Percentiles rank a stretch among this genome's conserved stretches.
These are phyloP conservation scores for Diaporthe sp. DNA, from an alignment of 2,329 filamentous ascomycete genomes.

Conservation along the genomic window DNA sequence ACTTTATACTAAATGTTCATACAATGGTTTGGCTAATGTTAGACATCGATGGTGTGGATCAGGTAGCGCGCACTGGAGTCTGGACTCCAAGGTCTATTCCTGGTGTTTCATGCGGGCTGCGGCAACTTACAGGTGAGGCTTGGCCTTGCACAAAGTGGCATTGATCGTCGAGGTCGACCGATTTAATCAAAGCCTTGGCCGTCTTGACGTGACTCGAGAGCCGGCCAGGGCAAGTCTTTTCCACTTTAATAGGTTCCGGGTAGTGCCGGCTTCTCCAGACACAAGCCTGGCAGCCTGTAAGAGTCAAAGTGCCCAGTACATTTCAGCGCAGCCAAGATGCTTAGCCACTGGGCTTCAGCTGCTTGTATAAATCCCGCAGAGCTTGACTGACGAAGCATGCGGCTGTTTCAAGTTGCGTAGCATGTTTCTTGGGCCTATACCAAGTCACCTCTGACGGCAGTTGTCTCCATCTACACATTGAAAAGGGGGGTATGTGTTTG, in stretches of 20 bases:
- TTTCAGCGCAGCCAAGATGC: slow-evolving; percentile 14
- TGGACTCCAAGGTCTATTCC: slow-evolving; percentile 1
- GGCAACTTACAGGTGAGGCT: slow-evolving; percentile 10
- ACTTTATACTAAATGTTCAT: not conserved
- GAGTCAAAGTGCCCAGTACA: slow-evolving; percentile 9
- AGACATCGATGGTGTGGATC: slow-evolving; percentile 2
- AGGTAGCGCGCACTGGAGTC: not conserved
- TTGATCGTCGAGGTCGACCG: slow-evolving; percentile 7
- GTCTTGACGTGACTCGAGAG: slow-evolving; percentile 17
- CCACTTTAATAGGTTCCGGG: slow-evolving; percentile 13
- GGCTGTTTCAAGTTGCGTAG: slow-evolving; percentile 5
- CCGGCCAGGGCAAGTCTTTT: not conserved
- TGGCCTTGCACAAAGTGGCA: slow-evolving; percentile 9
- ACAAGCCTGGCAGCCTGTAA: slow-evolving; percentile 12
- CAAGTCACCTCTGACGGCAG: slow-evolving; percentile 2
- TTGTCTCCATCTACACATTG: not conserved
- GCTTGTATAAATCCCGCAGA: slow-evolving; percentile 20
- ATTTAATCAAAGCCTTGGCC: slow-evolving; percentile 19
- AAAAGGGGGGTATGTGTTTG: not conserved
- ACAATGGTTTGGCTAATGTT: not conserved
- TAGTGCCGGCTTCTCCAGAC: slow-evolving; percentile 1
- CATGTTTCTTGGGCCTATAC: slow-evolving; percentile 10
- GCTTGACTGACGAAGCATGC: slow-evolving; percentile 15
- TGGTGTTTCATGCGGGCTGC: slow-evolving; percentile 15
- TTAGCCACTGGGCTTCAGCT: slow-evolving; percentile 23